These are phyloP conservation scores for Alternaria triticina DNA, from an alignment of 2,329 filamentous ascomycete genomes.

Conservation along the genomic window DNA sequence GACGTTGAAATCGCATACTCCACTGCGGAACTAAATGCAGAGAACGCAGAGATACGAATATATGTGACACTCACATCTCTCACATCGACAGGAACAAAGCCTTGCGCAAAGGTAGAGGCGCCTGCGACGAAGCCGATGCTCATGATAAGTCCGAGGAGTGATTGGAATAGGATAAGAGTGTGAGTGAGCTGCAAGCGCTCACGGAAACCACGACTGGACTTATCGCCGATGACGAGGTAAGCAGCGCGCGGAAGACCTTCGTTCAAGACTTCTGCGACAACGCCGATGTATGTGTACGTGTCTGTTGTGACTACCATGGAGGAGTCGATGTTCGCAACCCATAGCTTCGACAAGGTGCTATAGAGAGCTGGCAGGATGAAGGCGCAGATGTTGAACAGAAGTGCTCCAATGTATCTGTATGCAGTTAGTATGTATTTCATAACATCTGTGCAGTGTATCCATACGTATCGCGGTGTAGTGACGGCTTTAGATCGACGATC, in stretches of 20 bases:
- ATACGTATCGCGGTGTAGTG: constrained; percentile 21
- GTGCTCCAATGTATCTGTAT: constrained; percentile 59
- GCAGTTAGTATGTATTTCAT: neutral
- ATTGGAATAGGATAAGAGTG: constrained; percentile 63
- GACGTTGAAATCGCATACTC: constrained; percentile 67
- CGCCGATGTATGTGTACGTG: constrained; percentile 72
- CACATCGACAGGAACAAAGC: constrained; percentile 68
- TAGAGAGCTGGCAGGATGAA: constrained; percentile 73
- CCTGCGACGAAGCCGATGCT: constrained; percentile 64
- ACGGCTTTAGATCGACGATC: constrained; percentile 16
- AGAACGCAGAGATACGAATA: constrained; percentile 69
- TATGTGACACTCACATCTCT: constrained; percentile 66
- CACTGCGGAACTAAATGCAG: constrained; percentile 66
- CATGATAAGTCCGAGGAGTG: constrained; percentile 63
- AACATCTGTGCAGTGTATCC: neutral
- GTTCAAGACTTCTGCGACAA: constrained; percentile 72
- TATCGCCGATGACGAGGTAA: constrained; percentile 73
- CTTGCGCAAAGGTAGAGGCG: constrained; percentile 61
- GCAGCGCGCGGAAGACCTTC: constrained; percentile 73
- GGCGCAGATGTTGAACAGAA: constrained; percentile 67
- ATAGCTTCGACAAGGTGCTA: constrained; percentile 70
- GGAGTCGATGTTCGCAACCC: constrained; percentile 72
- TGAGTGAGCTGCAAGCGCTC: constrained; percentile 66
- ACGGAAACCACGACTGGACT: constrained; percentile 57
- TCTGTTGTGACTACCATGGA: constrained; percentile 69